Base-by-base conservation (phyloP, 495 filamentous ascomycete species). In the Friedmanniomyces endolithicus region DNA sequence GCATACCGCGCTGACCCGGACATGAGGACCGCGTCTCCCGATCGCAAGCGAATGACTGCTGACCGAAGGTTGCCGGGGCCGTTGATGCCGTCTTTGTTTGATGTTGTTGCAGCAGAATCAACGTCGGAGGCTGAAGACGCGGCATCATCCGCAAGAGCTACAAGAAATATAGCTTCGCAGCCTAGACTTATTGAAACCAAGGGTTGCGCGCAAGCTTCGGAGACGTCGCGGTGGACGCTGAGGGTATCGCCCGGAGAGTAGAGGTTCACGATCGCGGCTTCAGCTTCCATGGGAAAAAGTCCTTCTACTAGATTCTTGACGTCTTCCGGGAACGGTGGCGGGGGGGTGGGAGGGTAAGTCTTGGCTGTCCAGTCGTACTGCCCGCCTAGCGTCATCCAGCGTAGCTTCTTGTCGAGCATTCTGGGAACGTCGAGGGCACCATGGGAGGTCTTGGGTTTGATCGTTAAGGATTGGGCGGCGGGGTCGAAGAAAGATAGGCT, bases 361-460 rank as follows among this genome's bases (percentile, higher is more conserved):
- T 94, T 88, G 34, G 76, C 74, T 1, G 87, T 90, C 90, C 90
- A 95, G 68, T 97, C 84, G 69, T 97, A 95, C 63, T 96, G 89
- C 0, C 87, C 88, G 25, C 90, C 92, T 11, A 97, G 75, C 6
- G 90, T 95, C 14, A 94, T 77, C 92, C 90, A 96, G 44, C 88
- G 86, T 7, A 96, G 78, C 55, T 86, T 90, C 57, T 82, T 83
- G 33, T 81, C 74, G 1, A 95, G 72, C 40, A 85, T 74, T 53
- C 76, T 78, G 33, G 76, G 72, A 46, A 87, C 71, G 14, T 78
- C 72, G 7, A 96, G 68, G 1, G 85, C 75, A 41, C 81, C 83
- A 70, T 95, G 88, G 4, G 82, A 65, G 64, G 90, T 79, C 50
- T 83, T 82, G 1, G 90, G 86, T 4, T 59, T 52, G n/a, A 82